Percentiles rank a stretch among this genome's conserved stretches.
These are phyloP conservation scores for Drosera capensis DNA, from an alignment of 148 eudicot genomes.

Conservation along the genomic window DNA sequence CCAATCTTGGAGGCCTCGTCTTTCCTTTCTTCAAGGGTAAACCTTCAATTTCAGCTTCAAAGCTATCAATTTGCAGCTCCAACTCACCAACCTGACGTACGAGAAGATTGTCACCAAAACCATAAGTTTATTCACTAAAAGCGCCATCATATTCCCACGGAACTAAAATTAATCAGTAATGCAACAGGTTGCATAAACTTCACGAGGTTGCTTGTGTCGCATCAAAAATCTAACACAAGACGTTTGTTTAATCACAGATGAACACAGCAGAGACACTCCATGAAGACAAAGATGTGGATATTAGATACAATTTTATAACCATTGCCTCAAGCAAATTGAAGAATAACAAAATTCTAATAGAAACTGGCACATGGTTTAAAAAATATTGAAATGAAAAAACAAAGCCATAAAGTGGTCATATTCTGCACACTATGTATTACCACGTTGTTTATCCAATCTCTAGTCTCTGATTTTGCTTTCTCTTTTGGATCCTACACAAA, in stretches of 20 bases:
- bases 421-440: slow-evolving; percentile 47
- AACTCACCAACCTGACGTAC: slow-evolving; percentile 63
- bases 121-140: not conserved
- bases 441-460: slow-evolving; percentile 98
- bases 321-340: too few species aligned
- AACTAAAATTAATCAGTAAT: too few species aligned
- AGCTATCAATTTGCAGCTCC: slow-evolving; percentile 88
- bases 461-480: slow-evolving; percentile 95
- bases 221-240: too few species aligned
- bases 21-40: slow-evolving; percentile 92
- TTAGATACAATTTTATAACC: too few species aligned
- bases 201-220: too few species aligned
- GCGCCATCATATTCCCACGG: not conserved
- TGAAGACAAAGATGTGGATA: too few species aligned
- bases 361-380: too few species aligned
- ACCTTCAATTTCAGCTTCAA: slow-evolving; percentile 98
- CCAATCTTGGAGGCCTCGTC: slow-evolving; percentile 99
- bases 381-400: not conserved
- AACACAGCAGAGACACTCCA: too few species aligned
- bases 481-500: slow-evolving; percentile 84
- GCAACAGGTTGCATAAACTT: too few species aligned
- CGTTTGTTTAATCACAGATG: too few species aligned
- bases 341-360: too few species aligned
- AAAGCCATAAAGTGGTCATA: too few species aligned
- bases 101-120: not conserved